Conservation (phyloP, 257 asterid species). For the Gardenia jasminoides region DNA sequence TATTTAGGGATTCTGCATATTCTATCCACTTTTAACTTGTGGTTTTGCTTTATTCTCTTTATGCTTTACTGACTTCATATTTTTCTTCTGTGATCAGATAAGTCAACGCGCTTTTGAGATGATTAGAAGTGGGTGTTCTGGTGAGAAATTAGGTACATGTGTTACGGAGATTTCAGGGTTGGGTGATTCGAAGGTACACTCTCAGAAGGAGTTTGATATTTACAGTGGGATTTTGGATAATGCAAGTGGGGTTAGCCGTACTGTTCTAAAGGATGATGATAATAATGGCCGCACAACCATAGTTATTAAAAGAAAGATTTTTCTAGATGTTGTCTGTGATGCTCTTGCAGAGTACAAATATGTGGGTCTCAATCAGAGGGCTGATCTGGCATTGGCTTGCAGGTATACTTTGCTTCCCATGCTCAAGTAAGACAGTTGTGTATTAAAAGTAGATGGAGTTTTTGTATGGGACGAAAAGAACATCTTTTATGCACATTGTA, state of each 20-base stretch:
- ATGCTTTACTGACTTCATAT: background rate
- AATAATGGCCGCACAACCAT: conserved; percentile 63
- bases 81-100: conserved; percentile 46
- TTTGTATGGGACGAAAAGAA: background rate
- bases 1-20: background rate
- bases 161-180: conserved; percentile 29
- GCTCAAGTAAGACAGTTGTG: conserved; percentile 5
- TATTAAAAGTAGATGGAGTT: background rate
- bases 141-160: conserved; percentile 47
- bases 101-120: conserved; percentile 78
- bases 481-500: background rate
- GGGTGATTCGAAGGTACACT: conserved; percentile 41
- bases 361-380: conserved; percentile 95
- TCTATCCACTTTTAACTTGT: conserved; percentile 2
- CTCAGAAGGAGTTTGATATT: conserved; percentile 38
- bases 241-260: conserved; percentile 22
- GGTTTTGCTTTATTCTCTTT: background rate
- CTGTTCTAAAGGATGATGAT: conserved; percentile 36
- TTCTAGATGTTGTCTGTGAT: conserved; percentile 77
- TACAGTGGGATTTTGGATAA: conserved; percentile 35
- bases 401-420: conserved; percentile 48
- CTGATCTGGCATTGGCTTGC: conserved; percentile 87
- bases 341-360: conserved; percentile 94
- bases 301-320: conserved; percentile 58
- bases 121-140: conserved; percentile 51